Conservation (phyloP, 2,329 filamentous ascomycete species). For the Epichloe elymi region DNA sequence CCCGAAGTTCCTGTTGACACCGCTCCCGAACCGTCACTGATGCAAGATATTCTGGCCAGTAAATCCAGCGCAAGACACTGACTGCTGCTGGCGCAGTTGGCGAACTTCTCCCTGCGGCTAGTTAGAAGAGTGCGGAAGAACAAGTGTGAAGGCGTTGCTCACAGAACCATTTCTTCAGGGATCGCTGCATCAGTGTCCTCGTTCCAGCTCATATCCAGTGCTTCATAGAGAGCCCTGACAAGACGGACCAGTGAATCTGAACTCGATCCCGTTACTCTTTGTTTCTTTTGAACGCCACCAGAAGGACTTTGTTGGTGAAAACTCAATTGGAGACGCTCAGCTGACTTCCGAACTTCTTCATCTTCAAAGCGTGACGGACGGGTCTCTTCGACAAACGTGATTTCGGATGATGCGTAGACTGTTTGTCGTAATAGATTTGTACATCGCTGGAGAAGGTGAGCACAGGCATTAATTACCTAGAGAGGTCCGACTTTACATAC, state of each 20-base stretch:
- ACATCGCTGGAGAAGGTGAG: conserved; percentile 17
- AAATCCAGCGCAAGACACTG: conserved; percentile 40
- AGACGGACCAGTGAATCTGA: conserved; percentile 11
- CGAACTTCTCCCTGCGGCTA: conserved; percentile 25
- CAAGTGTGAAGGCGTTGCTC: conserved; percentile 15
- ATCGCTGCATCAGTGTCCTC: conserved; percentile 11
- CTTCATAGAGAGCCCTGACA: conserved; percentile 13
- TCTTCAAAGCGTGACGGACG: conserved; percentile 19
- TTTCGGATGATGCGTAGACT: conserved; percentile 9
- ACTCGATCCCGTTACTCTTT: conserved; percentile 13
- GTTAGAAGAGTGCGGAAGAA: conserved; percentile 8
- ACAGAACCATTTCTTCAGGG: conserved; percentile 31
- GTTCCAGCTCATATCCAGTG: conserved; percentile 15
- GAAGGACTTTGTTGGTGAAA: conserved; percentile 9
- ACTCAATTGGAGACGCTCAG: conserved; percentile 18
- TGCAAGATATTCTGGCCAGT: conserved; percentile 36
- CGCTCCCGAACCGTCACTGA: conserved; percentile 8
- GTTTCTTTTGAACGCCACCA: conserved; percentile 14
- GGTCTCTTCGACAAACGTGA: conserved; percentile 12
- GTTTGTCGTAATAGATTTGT: conserved; percentile 17
- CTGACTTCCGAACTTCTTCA: conserved; percentile 14
- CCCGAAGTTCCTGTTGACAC: neutral
- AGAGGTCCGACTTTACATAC: conserved; percentile 15
- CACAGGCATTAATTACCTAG: neutral
- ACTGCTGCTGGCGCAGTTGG: conserved; percentile 30